Evolutionary conservation across 441 rosid genomes (phyloP).

Genomic region (Populus hybrid): DNA sequence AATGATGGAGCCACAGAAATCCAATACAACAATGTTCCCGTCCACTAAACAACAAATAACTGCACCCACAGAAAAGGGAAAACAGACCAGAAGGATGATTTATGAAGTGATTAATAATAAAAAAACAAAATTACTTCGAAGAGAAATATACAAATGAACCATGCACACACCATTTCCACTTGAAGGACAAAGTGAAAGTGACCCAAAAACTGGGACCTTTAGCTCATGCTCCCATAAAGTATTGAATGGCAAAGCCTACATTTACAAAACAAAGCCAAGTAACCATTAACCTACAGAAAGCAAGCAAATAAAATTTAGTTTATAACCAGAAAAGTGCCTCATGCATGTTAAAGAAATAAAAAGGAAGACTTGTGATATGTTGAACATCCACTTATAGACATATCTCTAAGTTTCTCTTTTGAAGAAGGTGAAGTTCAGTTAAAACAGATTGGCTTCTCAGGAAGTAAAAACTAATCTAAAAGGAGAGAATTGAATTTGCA

Average conservation of each 20-base stretch:
- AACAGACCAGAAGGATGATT: neutral
- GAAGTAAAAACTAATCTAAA: neutral
- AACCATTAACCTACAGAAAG: neutral
- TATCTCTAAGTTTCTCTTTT: neutral
- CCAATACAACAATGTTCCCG: slow-evolving; percentile 69
- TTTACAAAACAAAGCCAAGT: slow-evolving; percentile 11
- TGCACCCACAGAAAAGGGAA: slow-evolving; percentile 28
- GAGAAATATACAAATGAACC: slow-evolving; percentile 5
- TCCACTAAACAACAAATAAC: slow-evolving; percentile 95
- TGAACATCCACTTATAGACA: neutral
- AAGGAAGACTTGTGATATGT: neutral
- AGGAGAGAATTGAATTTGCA: neutral
- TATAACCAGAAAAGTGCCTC: neutral
- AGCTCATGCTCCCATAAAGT: slow-evolving; percentile 71
- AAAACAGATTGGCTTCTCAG: neutral
- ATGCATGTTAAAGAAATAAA: neutral
- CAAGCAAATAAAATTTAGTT: neutral
- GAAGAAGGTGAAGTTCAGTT: neutral
- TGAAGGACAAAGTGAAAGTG: slow-evolving; percentile 50
- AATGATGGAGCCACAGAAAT: slow-evolving; percentile 53
- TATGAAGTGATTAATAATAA: neutral
- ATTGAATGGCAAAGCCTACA: slow-evolving; percentile 68
- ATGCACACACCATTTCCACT: slow-evolving; percentile 46
- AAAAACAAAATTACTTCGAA: neutral
- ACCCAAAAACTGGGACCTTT: slow-evolving; percentile 78